A percentile compares a stretch with the other conserved stretches of the same genome.
Conservation (phyloP, 768 basidiomycete species). For the Mrakia gelida region DNA sequence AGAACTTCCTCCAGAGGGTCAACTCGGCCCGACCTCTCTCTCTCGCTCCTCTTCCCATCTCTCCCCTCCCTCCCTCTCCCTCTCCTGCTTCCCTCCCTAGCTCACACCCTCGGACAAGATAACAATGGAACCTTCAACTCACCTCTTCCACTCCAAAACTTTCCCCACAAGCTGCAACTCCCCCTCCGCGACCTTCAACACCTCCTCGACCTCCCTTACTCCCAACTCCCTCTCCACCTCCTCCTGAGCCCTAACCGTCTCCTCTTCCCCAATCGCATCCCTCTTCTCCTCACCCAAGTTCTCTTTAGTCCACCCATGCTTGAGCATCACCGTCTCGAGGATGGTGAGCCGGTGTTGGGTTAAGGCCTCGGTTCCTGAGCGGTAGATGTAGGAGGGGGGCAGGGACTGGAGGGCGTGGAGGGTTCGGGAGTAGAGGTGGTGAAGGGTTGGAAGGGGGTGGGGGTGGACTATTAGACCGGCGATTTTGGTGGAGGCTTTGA, state of each 20-base stretch:
- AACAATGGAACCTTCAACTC: too few relatives aligned
- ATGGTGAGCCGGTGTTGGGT: conserved; percentile 73
- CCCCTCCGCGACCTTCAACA: conserved; percentile 72
- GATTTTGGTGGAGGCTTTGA: conserved; percentile 79
- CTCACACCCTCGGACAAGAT: too few relatives aligned
- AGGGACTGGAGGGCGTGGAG: conserved; percentile 62
- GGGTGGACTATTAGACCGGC: conserved; percentile 78
- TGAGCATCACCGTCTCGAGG: conserved; percentile 48
- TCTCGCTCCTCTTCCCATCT: neutral
- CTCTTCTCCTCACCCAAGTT: conserved; percentile 44
- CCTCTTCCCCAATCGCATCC: conserved; percentile 49
- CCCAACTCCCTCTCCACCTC: conserved; percentile 68
- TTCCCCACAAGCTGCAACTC: conserved; percentile 71
- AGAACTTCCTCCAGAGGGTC: neutral
- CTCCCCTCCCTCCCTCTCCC: neutral
- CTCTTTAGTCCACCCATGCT: neutral
- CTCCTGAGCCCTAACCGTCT: conserved; percentile 43
- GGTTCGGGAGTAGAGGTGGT: conserved; percentile 70
- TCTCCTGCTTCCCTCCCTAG: neutral
- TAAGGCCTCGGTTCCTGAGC: conserved; percentile 80
- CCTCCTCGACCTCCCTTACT: conserved; percentile 83
- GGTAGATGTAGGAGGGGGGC: conserved; percentile 80
- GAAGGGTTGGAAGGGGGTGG: conserved; percentile 74
- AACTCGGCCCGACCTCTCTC: neutral
- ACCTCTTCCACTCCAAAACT: conserved; percentile 97